Evolutionary conservation across 2,329 filamentous ascomycete species (phyloP).

Genomic region (Pseudonectria foliicola): DNA sequence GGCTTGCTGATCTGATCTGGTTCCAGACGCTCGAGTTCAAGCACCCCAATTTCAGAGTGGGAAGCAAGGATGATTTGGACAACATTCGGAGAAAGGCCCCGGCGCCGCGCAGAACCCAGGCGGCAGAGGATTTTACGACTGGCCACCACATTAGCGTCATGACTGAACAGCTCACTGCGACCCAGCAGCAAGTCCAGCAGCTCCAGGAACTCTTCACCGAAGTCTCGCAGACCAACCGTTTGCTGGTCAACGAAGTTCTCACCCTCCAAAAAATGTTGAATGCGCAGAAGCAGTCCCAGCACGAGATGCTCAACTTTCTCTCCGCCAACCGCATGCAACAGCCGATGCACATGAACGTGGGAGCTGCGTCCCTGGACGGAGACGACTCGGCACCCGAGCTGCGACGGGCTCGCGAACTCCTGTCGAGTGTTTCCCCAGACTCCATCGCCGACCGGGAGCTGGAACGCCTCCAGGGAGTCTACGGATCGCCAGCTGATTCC

Average conservation of each 20-base stretch:
- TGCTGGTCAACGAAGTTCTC: slow-evolving; percentile 55
- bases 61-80: slow-evolving; percentile 93
- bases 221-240: slow-evolving; percentile 56
- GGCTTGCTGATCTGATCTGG: too few relatives aligned
- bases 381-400: slow-evolving; percentile 47
- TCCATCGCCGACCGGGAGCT: slow-evolving; percentile 47
- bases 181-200: slow-evolving; percentile 85
- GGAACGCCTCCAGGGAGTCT: slow-evolving; percentile 47
- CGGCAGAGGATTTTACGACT: slow-evolving; percentile 65
- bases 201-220: slow-evolving; percentile 81
- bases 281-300: slow-evolving; percentile 49
- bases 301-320: slow-evolving; percentile 51
- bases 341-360: slow-evolving; percentile 26
- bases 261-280: slow-evolving; percentile 54
- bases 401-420: slow-evolving; percentile 49
- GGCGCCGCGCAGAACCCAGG: slow-evolving; percentile 69
- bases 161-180: slow-evolving; percentile 80
- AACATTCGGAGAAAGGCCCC: slow-evolving; percentile 95
- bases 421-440: slow-evolving; percentile 46
- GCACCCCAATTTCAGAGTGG: slow-evolving; percentile 90
- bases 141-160: slow-evolving; percentile 85
- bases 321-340: slow-evolving; percentile 33
- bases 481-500: slow-evolving; percentile 48
- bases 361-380: slow-evolving; percentile 34
- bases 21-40: slow-evolving; percentile 70